phyloP scores from a whole-genome alignment of 2,329 filamentous ascomycete species.

The Penicillium sp. region DNA sequence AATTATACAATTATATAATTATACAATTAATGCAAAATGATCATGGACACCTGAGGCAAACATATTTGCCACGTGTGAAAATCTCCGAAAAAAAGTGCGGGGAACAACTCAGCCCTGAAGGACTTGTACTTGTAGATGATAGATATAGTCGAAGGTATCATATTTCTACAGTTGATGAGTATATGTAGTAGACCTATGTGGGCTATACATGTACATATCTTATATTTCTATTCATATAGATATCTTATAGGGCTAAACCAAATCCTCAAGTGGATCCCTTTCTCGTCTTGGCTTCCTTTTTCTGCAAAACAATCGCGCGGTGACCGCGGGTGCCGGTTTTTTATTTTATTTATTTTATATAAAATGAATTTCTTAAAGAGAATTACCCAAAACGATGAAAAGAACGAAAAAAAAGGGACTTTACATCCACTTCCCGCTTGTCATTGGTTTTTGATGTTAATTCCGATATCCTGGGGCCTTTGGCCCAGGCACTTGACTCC shows the following conservation, averaged over 20 bases:
- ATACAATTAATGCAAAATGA: too few species aligned
- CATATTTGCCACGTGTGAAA: background rate
- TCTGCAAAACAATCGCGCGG: slow-evolving; percentile 13
- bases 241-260: too few species aligned
- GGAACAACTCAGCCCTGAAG: too few species aligned
- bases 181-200: too few species aligned
- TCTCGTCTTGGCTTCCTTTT: slow-evolving; percentile 27
- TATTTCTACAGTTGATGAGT: too few species aligned
- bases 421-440: background rate
- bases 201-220: too few species aligned
- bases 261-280: background rate
- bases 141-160: too few species aligned
- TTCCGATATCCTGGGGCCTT: background rate
- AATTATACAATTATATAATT: too few species aligned
- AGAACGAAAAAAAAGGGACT: background rate
- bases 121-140: too few species aligned
- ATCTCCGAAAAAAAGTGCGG: background rate
- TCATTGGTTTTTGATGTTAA: slow-evolving; percentile 4
- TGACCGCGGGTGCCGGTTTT: slow-evolving; percentile 11
- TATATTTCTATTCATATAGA: too few species aligned
- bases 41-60: background rate
- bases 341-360: background rate
- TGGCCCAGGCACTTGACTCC: background rate
- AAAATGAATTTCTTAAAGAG: too few species aligned
- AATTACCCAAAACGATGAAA: slow-evolving; percentile 19